Percentiles rank a stretch among this genome's conserved stretches.
Conservation (phyloP, 257 asterid species). For the Asclepias syriaca region DNA sequence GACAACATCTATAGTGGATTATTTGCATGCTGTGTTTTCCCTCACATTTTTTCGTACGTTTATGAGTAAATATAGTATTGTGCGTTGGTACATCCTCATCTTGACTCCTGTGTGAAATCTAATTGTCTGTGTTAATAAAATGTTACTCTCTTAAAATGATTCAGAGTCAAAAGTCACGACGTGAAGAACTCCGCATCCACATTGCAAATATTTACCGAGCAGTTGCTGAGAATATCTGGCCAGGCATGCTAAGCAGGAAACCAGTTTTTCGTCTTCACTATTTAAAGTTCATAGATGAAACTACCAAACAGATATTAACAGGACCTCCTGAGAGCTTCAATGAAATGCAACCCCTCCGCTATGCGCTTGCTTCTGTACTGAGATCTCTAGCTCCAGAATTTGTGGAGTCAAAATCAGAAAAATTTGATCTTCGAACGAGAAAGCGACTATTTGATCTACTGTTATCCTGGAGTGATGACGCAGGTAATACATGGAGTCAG, state of each 20-base stretch:
- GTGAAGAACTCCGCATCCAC: slow-evolving; percentile 92
- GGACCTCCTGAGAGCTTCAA: slow-evolving; percentile 82
- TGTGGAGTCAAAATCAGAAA: slow-evolving; percentile 94
- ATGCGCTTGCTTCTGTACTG: slow-evolving; percentile 88
- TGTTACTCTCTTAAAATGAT: slow-evolving; percentile 9
- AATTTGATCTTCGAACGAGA: slow-evolving; percentile 85
- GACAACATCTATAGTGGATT: neutral
- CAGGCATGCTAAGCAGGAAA: slow-evolving; percentile 90
- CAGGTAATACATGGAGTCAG: slow-evolving; percentile 90
- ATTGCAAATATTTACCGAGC: slow-evolving; percentile 84
- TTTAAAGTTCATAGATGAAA: slow-evolving; percentile 90
- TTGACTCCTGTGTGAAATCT: neutral
- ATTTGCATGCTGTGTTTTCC: neutral
- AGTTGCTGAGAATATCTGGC: slow-evolving; percentile 95
- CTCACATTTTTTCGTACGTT: neutral
- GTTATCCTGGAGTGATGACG: slow-evolving; percentile 89
- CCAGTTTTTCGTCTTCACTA: slow-evolving; percentile 97
- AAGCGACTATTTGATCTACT: slow-evolving; percentile 93
- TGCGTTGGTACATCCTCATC: neutral
- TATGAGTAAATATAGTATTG: neutral
- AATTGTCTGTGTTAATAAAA: slow-evolving; percentile 2
- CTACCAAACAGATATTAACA: slow-evolving; percentile 65
- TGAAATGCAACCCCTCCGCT: slow-evolving; percentile 90
- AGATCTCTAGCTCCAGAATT: slow-evolving; percentile 97
- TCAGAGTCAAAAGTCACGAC: slow-evolving; percentile 96